Evolutionary conservation across 257 asterid genomes (phyloP), one percentile per base, ranked within the genome.

Genomic region (Paraleonurus japonicus): DNA sequence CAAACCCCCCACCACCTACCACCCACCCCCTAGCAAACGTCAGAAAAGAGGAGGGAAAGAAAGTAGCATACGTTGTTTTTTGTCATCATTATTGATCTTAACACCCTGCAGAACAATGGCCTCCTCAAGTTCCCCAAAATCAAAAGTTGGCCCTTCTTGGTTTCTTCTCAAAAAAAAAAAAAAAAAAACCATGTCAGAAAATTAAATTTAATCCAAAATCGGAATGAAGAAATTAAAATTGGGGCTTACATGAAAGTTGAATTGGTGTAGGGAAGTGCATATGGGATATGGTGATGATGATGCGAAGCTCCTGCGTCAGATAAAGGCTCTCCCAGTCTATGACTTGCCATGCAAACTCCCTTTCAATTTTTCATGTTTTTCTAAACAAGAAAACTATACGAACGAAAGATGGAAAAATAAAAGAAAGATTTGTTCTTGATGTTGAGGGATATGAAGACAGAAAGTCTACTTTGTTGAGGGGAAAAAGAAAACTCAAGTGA

Each of bases 41-140:
- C 81, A 85, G 71, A 76, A 63, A 72, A 78, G 4, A 47, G 28
- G 65, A 63, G 20, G 57, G 64, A 54, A n/a, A 65, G 64, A 54
- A n/a, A 65, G 75, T 17, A 67, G 69, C 43, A 43, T 88, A 94
- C 99, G 83, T 89, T 87, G 87, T 79, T 86, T 89, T 65, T 84
- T 72, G 75, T 80, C 90, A 82, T 87, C 90, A 86, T 83, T 85
- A 48, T 64, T 81, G 88, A 67, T 81, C 83, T 81, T 81, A 61
- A 82, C 80, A 67, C 91, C 96, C 73, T 89, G 97, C 63, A 89
- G 81, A 22, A 81, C 83, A 62, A 91, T 91, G 64, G 92, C 99
- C 67, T 94, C 96, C 71, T 94, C 97, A 57, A 94, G 90, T 74
- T 86, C 97, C 60, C 96, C 97, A 80, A 91, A 94, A 83, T 83